These are phyloP conservation scores for Ceriops tagal DNA, from an alignment of 345 rosid species.

Conservation along the genomic window DNA sequence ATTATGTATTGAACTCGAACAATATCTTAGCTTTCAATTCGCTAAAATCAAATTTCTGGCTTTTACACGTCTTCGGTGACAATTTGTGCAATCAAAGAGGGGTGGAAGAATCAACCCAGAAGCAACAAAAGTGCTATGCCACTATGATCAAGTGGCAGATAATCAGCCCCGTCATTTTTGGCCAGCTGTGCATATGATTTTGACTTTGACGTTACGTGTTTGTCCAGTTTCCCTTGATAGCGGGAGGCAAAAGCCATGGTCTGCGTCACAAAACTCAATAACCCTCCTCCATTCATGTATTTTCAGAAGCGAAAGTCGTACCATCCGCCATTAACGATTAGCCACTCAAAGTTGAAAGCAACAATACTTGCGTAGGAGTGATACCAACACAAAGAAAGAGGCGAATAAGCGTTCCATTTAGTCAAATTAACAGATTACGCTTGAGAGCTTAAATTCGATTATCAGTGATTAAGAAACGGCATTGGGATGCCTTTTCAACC, in stretches of 20 bases:
- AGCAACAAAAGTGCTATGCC: too few relatives aligned
- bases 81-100: too few relatives aligned
- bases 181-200: too few relatives aligned
- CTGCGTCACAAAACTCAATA: not conserved
- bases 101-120: too few relatives aligned
- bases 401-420: not conserved
- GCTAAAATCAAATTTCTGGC: too few relatives aligned
- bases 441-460: not conserved
- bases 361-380: not conserved
- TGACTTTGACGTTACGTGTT: too few relatives aligned
- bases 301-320: not conserved
- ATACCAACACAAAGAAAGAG: not conserved
- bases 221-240: too few relatives aligned
- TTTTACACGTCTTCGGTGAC: too few relatives aligned
- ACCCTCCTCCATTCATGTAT: not conserved
- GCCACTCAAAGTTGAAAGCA: slow-evolving; percentile 14
- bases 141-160: too few relatives aligned
- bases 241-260: not conserved
- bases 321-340: not conserved
- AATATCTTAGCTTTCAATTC: too few relatives aligned
- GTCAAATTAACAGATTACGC: slow-evolving; percentile 4
- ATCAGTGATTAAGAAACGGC: slow-evolving; percentile 2
- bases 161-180: too few relatives aligned
- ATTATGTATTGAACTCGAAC: too few relatives aligned
- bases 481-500: not conserved